Conservation (phyloP, 2,329 filamentous ascomycete species). For the Torrubiella hemipterigena region DNA sequence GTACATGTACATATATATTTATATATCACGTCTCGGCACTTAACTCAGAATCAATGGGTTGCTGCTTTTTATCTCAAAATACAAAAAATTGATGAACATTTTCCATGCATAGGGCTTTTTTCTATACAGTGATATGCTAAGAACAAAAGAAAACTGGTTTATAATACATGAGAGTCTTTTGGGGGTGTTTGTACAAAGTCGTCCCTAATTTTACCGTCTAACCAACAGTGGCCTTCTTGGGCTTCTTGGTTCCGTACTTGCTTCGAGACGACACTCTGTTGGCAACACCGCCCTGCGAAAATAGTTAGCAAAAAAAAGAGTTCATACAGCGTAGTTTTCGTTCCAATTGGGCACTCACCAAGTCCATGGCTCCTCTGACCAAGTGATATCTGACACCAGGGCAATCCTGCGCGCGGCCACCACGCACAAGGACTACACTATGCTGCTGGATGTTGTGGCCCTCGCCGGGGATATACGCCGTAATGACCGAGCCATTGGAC, state of each 20-base stretch:
- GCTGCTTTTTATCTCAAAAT: too few relatives aligned
- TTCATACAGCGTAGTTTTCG: not conserved
- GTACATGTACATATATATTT: too few relatives aligned
- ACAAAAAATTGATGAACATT: too few relatives aligned
- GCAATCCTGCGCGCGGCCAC: conserved; percentile 90
- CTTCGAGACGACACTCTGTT: conserved; percentile 75
- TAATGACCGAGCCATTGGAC: conserved; percentile 76
- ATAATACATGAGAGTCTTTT: too few relatives aligned
- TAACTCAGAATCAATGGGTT: not conserved
- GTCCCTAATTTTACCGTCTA: conserved; percentile 13
- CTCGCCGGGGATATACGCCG: conserved; percentile 92
- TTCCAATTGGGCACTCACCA: conserved; percentile 53
- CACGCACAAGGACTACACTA: conserved; percentile 90
- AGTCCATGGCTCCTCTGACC: conserved; percentile 80
- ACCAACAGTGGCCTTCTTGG: conserved; percentile 62
- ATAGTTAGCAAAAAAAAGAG: conserved; percentile 7
- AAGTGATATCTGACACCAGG: conserved; percentile 95
- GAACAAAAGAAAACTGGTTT: too few relatives aligned
- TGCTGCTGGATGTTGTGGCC: conserved; percentile 99
- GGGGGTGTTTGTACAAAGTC: too few relatives aligned
- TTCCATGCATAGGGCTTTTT: too few relatives aligned
- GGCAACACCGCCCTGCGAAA: conserved; percentile 69
- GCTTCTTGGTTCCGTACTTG: conserved; percentile 98
- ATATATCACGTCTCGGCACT: too few relatives aligned
- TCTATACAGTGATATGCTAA: too few relatives aligned